A percentile compares a stretch with the other conserved stretches of the same genome.
Evolutionary conservation across 768 basidiomycete species (phyloP).

Genomic region (Tulasnella sp.): DNA sequence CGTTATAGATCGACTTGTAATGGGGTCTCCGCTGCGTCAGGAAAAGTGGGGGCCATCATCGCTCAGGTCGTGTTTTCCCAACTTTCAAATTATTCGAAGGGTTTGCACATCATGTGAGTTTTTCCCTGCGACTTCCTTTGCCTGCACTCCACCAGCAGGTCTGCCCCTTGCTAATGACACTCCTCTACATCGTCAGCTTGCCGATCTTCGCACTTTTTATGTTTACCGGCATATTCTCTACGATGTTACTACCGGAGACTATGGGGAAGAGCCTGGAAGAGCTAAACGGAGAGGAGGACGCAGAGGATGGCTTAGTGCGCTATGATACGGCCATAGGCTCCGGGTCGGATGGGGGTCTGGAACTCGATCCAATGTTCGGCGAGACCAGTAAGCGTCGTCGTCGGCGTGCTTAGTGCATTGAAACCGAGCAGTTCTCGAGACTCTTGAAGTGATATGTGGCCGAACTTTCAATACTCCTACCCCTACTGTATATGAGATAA

Average conservation of each 20-base stretch:
- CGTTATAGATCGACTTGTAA: constrained; percentile 31
- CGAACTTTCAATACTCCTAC: too few species aligned
- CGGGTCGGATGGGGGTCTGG: too few species aligned
- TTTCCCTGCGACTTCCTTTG: neutral
- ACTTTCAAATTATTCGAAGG: constrained; percentile 32
- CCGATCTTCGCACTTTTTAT: constrained; percentile 30
- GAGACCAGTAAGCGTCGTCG: too few species aligned
- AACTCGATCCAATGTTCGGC: too few species aligned
- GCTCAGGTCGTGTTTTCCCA: constrained; percentile 27
- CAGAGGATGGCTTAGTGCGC: too few species aligned
- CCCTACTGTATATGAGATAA: too few species aligned
- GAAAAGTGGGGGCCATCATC: constrained; percentile 32
- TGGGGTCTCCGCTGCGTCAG: constrained; percentile 29
- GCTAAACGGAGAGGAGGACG: constrained; percentile 24
- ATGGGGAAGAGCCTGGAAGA: constrained; percentile 26
- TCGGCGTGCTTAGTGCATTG: too few species aligned
- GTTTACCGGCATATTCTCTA: constrained; percentile 27
- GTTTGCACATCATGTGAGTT: constrained; percentile 59
- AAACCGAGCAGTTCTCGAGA: too few species aligned
- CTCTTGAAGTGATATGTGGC: too few species aligned
- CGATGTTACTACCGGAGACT: constrained; percentile 29
- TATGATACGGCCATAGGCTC: too few species aligned
- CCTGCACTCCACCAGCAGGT: constrained; percentile 37
- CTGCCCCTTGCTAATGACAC: neutral
- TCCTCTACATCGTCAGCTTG: constrained; percentile 23